Percentiles rank a stretch among this genome's conserved stretches.
phyloP scores from a whole-genome alignment of 768 basidiomycete genomes.

The Boletus vermiculosoides region DNA sequence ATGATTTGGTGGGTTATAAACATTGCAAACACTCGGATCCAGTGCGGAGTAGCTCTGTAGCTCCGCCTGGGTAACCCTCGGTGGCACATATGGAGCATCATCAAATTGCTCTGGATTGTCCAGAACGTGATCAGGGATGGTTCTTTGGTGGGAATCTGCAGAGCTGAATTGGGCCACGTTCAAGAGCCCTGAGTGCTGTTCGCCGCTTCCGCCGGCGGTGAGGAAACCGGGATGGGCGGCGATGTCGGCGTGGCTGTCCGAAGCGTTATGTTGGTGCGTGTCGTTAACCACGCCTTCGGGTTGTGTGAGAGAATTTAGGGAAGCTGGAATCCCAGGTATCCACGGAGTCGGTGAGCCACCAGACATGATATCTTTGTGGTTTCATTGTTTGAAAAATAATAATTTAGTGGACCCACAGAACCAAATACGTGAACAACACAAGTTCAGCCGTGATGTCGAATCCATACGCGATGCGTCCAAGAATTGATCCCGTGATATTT shows the following conservation, averaged over 20 bases:
- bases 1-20: conserved; percentile 12
- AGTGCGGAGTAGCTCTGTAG: conserved; percentile 14
- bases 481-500: conserved; percentile 8
- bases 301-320: conserved; percentile 17
- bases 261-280: conserved; percentile 12
- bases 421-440: conserved; percentile 34
- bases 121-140: conserved; percentile 11
- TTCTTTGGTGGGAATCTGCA: conserved; percentile 13
- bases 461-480: conserved; percentile 16
- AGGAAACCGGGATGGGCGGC: conserved; percentile 13
- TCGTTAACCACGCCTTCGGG: conserved; percentile 7
- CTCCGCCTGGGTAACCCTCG: conserved; percentile 22
- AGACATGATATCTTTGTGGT: conserved; percentile 25
- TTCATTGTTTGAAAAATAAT: conserved; percentile 29
- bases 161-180: conserved; percentile 13
- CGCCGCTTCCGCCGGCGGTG: conserved; percentile 13
- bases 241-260: conserved; percentile 23
- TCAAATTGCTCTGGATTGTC: conserved; percentile 20
- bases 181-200: conserved; percentile 10
- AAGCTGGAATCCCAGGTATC: conserved; percentile 9
- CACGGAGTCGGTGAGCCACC: conserved; percentile 19
- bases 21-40: conserved; percentile 8
- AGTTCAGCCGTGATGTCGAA: conserved; percentile 1
- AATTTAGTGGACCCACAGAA: conserved; percentile 31
- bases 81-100: conserved; percentile 33